Conservation (phyloP, 176 grass and related monocot genomes). For the Aegilops speltoides region DNA sequence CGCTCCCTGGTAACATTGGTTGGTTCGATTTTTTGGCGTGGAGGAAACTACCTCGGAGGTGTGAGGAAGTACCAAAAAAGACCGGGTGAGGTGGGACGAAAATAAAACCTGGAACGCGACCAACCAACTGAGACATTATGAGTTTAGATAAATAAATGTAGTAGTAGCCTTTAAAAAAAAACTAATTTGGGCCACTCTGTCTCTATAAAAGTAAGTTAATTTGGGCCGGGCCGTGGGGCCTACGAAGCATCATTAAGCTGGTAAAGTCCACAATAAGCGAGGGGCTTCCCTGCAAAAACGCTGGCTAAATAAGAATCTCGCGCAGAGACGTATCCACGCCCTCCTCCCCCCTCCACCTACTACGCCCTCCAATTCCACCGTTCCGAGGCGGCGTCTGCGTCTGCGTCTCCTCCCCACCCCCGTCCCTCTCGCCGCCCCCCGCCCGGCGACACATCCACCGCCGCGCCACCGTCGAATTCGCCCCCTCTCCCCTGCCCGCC, state of each 20-base stretch:
- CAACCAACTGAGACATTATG: too few relatives aligned
- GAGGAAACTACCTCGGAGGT: too few relatives aligned
- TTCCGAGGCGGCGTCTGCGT: slow-evolving; percentile 25
- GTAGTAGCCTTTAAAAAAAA: too few relatives aligned
- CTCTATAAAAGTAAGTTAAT: too few relatives aligned
- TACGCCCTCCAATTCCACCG: neutral
- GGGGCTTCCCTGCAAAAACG: slow-evolving; percentile 38
- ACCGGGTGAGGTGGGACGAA: too few relatives aligned
- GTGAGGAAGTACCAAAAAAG: too few relatives aligned
- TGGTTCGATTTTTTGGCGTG: too few relatives aligned
- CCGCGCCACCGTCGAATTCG: neutral
- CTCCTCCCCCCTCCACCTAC: slow-evolving; percentile 16
- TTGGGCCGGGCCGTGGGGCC: neutral
- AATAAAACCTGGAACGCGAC: too few relatives aligned
- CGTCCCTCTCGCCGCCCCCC: slow-evolving; percentile 8
- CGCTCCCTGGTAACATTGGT: too few relatives aligned
- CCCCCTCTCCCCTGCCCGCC: neutral
- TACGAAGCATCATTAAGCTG: neutral
- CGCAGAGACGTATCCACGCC: slow-evolving; percentile 32
- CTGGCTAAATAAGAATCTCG: slow-evolving; percentile 43
- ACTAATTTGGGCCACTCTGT: too few relatives aligned
- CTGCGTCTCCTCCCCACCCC: slow-evolving; percentile 18
- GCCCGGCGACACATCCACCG: neutral
- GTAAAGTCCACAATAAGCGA: neutral
- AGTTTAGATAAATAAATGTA: too few relatives aligned